These are phyloP conservation scores for Mycena amicta DNA, from an alignment of 768 basidiomycete genomes.

Conservation along the genomic window DNA sequence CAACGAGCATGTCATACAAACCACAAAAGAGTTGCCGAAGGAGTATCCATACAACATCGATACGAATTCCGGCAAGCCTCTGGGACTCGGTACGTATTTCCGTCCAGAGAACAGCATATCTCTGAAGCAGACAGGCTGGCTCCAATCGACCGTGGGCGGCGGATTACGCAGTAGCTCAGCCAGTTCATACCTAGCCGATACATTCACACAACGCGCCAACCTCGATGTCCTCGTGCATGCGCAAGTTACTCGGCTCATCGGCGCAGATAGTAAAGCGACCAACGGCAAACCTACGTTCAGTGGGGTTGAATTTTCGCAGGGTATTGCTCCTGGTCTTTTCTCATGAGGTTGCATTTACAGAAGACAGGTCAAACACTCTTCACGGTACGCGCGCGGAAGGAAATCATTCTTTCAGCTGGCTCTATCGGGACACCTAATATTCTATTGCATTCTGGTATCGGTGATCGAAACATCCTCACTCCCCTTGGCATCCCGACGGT, in stretches of 20 bases:
- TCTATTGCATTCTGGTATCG: conserved; percentile 37
- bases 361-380: no score
- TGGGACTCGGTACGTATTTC: conserved; percentile 37
- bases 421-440: conserved; percentile 38
- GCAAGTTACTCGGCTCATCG: conserved; percentile 19
- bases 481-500: conserved; percentile 26
- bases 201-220: conserved; percentile 33
- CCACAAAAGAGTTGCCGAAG: conserved; percentile 33
- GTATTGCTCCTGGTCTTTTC: not conserved
- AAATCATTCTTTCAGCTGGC: conserved; percentile 40
- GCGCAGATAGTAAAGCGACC: not conserved
- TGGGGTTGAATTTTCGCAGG: not conserved
- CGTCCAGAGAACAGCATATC: no score
- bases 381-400: conserved; percentile 29
- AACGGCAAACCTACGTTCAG: not conserved
- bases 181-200: conserved; percentile 34
- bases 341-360: no score
- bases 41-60: conserved; percentile 41
- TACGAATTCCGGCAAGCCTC: conserved; percentile 34
- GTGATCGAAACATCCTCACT: conserved; percentile 24
- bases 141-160: conserved; percentile 33
- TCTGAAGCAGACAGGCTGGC: conserved; percentile 32
- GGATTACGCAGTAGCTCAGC: conserved; percentile 41
- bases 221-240: conserved; percentile 39
- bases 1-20: conserved; percentile 38